phyloP scores from a whole-genome alignment of 352 stramenopile genomes.

The Phytophthora tentaculata region DNA sequence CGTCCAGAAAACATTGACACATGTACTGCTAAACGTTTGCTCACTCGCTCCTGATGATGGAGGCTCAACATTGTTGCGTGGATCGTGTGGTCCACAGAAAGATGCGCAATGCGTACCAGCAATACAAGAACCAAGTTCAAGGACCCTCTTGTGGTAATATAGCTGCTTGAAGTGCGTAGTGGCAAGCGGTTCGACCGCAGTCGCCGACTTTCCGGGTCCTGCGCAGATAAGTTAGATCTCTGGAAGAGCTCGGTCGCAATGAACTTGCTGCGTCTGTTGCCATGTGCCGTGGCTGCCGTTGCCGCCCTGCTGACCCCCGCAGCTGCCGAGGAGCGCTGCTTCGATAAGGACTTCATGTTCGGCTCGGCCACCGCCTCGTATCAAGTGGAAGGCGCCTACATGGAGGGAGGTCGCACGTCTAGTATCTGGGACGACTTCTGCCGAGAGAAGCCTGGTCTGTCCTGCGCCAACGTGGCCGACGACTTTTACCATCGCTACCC shows the following conservation, averaged over 20 bases:
- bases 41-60: background rate
- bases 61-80: background rate
- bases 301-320: background rate
- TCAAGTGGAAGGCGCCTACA: conserved; percentile 2
- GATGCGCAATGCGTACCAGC: too few relatives aligned
- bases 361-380: conserved; percentile 1
- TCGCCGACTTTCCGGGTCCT: background rate
- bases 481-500: conserved; percentile 1
- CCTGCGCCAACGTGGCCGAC: conserved; percentile 3
- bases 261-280: conserved; percentile 3
- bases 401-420: background rate
- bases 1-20: too few relatives aligned
- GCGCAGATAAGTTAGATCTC: background rate
- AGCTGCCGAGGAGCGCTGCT: conserved; percentile 1
- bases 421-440: conserved; percentile 5
- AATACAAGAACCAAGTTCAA: background rate
- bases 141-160: background rate
- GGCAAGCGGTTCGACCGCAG: background rate
- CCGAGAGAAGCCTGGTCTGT: background rate
- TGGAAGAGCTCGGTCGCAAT: background rate
- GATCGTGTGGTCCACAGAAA: background rate
- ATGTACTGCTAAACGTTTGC: too few relatives aligned
- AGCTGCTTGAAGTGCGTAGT: background rate
- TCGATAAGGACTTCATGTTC: conserved; percentile 1
- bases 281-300: background rate